A percentile compares a stretch with the other conserved stretches of the same genome.
Conservation (phyloP, 345 rosid genomes). For the Eutrema yunnanense region DNA sequence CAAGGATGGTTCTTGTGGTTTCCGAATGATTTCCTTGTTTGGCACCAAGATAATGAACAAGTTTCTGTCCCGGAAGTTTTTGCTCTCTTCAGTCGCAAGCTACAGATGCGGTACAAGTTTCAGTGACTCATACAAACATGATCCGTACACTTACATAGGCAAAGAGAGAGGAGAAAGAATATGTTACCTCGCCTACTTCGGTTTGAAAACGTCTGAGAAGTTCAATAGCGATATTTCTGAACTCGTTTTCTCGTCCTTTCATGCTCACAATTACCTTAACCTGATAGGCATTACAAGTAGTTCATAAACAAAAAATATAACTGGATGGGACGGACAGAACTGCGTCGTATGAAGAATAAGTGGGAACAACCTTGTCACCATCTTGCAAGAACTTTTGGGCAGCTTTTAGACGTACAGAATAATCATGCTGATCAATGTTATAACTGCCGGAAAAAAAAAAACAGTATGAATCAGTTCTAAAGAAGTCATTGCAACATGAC, state of each 20-base stretch:
- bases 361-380: slow-evolving; percentile 79
- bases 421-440: slow-evolving; percentile 94
- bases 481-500: background rate
- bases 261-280: slow-evolving; percentile 86
- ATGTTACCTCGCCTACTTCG: slow-evolving; percentile 82
- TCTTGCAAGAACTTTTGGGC: slow-evolving; percentile 80
- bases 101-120: slow-evolving; percentile 22
- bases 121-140: slow-evolving; percentile 5
- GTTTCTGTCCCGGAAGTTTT: slow-evolving; percentile 69
- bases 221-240: slow-evolving; percentile 81
- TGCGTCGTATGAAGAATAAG: background rate
- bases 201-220: slow-evolving; percentile 79
- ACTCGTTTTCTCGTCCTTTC: slow-evolving; percentile 92
- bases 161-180: background rate
- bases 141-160: background rate
- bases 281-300: slow-evolving; percentile 35
- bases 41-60: slow-evolving; percentile 76
- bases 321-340: background rate
- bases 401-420: slow-evolving; percentile 74
- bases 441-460: slow-evolving; percentile 39
- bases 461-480: background rate
- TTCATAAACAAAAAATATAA: background rate
- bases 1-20: slow-evolving; percentile 58
- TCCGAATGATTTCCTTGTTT: slow-evolving; percentile 60
- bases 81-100: slow-evolving; percentile 90